Percentiles rank a stretch among this genome's conserved stretches.
phyloP scores from a whole-genome alignment of 2,329 filamentous ascomycete genomes.

The Diaporthe vaccinii region DNA sequence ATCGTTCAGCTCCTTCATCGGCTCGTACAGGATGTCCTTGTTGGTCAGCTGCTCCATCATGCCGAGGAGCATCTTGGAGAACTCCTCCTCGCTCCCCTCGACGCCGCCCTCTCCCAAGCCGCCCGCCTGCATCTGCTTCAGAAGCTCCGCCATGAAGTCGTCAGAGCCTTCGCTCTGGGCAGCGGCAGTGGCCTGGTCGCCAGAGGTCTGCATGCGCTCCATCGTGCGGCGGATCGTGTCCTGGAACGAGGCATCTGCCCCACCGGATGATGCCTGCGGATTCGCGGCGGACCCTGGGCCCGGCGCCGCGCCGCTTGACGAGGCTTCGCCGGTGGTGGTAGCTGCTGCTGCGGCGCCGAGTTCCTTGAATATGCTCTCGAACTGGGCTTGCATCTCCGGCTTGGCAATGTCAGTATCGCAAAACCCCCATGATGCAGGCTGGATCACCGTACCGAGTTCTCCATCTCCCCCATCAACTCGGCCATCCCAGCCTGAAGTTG shows the following conservation, averaged over 20 bases:
- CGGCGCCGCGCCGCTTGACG: slow-evolving; percentile 43
- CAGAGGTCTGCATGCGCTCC: slow-evolving; percentile 94
- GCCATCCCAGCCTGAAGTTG: slow-evolving; percentile 94
- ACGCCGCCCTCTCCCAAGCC: slow-evolving; percentile 61
- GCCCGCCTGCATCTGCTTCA: slow-evolving; percentile 86
- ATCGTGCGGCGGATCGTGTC: slow-evolving; percentile 95
- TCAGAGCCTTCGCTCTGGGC: slow-evolving; percentile 76
- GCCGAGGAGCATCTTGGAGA: slow-evolving; percentile 93
- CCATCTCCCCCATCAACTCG: slow-evolving; percentile 80
- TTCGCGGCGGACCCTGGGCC: slow-evolving; percentile 45
- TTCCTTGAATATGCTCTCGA: slow-evolving; percentile 83
- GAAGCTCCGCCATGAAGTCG: slow-evolving; percentile 90
- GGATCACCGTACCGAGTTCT: slow-evolving; percentile 65
- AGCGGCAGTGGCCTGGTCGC: slow-evolving; percentile 85
- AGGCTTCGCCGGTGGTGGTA: slow-evolving; percentile 47
- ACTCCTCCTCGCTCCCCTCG: slow-evolving; percentile 80
- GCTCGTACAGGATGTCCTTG: slow-evolving; percentile 98
- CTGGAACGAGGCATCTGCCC: slow-evolving; percentile 80
- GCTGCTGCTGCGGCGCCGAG: slow-evolving; percentile 67
- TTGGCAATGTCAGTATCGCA: slow-evolving; percentile 45
- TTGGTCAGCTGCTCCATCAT: slow-evolving; percentile 99
- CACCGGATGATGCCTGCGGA: slow-evolving; percentile 45
- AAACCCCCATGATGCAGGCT: neutral
- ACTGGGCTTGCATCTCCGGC: slow-evolving; percentile 83
- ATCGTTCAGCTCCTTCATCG: slow-evolving; percentile 95